A percentile compares a stretch with the other conserved stretches of the same genome.
Conservation (phyloP, 345 rosid species). For the Chamaenerion angustifolium region DNA sequence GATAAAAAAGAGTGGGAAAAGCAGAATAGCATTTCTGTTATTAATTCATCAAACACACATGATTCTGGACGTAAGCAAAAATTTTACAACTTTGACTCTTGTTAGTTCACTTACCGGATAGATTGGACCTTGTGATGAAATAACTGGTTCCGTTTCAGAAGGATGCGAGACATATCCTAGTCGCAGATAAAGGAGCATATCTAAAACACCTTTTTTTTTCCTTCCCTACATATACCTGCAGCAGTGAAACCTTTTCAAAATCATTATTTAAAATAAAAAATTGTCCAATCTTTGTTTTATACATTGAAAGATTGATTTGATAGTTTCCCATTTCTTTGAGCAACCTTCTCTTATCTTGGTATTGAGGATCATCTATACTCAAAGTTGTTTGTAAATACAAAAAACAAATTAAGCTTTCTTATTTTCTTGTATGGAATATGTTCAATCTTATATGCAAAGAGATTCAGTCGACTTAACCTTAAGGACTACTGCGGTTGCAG, state of each 20-base stretch:
- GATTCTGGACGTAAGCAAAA: too few species aligned
- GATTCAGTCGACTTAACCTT: slow-evolving; percentile 32
- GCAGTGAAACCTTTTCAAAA: background rate
- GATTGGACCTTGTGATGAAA: too few species aligned
- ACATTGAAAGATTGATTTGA: slow-evolving; percentile 69
- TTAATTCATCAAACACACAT: too few species aligned
- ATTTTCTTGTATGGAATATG: too few species aligned
- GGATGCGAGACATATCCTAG: slow-evolving; percentile 87
- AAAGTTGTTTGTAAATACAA: slow-evolving; percentile 53
- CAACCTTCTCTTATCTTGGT: slow-evolving; percentile 91
- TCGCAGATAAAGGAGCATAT: slow-evolving; percentile 82
- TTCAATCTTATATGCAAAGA: slow-evolving; percentile 3
- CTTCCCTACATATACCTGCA: slow-evolving; percentile 65
- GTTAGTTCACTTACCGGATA: slow-evolving; percentile 39
- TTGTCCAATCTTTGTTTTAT: slow-evolving; percentile 8
- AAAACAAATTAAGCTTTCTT: slow-evolving; percentile 8
- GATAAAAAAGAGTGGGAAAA: too few species aligned
- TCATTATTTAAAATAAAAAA: background rate
- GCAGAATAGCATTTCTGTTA: background rate
- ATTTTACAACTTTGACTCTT: too few species aligned
- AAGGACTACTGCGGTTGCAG: too few species aligned
- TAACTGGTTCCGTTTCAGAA: slow-evolving; percentile 84
- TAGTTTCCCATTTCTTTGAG: slow-evolving; percentile 84
- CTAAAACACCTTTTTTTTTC: slow-evolving; percentile 76
- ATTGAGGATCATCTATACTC: slow-evolving; percentile 90